Evolutionary conservation across 192 early-diverging fungal species (phyloP).

Genomic region (Linderina pennispora): DNA sequence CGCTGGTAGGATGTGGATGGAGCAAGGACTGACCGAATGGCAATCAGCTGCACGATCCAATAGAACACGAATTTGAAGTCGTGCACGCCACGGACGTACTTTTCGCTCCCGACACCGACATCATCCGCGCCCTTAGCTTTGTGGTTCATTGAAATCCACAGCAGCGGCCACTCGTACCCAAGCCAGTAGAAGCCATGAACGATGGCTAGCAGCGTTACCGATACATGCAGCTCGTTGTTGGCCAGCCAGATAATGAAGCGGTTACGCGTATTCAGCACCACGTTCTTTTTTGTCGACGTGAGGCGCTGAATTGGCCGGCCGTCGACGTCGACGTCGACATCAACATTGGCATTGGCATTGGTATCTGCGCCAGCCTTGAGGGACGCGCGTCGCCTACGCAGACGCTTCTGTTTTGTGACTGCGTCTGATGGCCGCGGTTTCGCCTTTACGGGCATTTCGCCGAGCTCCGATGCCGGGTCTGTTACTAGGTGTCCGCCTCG

Average conservation of each 20-base stretch:
- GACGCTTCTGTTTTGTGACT: no score
- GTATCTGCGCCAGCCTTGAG: no score
- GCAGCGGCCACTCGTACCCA: conserved; percentile 24
- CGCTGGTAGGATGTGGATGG: conserved; percentile 26
- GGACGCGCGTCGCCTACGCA: no score
- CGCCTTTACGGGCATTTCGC: not conserved
- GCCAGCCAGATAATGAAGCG: conserved; percentile 29
- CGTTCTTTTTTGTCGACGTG: conserved; percentile 4
- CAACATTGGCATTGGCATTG: conserved; percentile 1
- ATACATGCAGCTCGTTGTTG: conserved; percentile 25
- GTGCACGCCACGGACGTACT: conserved; percentile 41
- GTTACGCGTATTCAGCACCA: conserved; percentile 34
- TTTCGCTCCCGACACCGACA: not conserved
- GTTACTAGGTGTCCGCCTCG: not conserved
- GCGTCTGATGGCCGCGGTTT: no score
- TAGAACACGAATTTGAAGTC: conserved; percentile 59
- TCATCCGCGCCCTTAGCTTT: not conserved
- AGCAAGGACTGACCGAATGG: conserved; percentile 53
- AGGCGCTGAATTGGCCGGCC: conserved; percentile 1
- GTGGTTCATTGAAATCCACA: conserved; percentile 33
- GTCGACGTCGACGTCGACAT: not conserved
- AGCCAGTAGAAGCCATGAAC: conserved; percentile 22
- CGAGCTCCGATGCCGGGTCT: not conserved
- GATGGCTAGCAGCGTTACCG: conserved; percentile 11
- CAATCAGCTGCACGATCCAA: conserved; percentile 63